Evolutionary conservation across 176 grass and related monocot genomes (phyloP).

Genomic region (Oryza coarctata): DNA sequence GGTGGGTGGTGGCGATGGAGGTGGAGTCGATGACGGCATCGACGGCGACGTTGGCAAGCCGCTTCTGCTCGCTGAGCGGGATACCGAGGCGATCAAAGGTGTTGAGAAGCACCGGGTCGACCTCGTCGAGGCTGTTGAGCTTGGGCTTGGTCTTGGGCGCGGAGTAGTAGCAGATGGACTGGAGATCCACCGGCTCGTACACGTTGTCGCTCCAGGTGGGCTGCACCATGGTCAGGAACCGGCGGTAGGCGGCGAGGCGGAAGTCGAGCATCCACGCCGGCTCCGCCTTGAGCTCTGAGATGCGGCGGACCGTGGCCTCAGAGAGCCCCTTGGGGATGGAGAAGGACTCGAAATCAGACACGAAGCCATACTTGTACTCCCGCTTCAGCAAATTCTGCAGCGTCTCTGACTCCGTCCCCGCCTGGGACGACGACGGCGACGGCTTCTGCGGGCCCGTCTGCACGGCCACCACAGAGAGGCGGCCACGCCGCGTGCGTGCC

Average conservation of each 20-base stretch:
- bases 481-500: conserved; percentile 26
- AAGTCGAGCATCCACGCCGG: conserved; percentile 94
- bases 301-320: conserved; percentile 73
- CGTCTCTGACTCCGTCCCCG: conserved; percentile 55
- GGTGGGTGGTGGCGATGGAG: conserved; percentile 90
- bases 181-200: conserved; percentile 73
- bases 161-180: conserved; percentile 91
- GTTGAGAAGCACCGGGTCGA: conserved; percentile 66
- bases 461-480: conserved; percentile 56
- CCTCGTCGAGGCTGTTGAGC: conserved; percentile 87
- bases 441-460: conserved; percentile 65
- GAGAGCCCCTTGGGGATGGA: conserved; percentile 90
- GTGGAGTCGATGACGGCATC: conserved; percentile 94
- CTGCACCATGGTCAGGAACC: conserved; percentile 72
- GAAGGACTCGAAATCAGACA: conserved; percentile 88
- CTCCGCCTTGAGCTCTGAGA: conserved; percentile 89
- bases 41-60: conserved; percentile 88
- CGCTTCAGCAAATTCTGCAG: conserved; percentile 81
- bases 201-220: conserved; percentile 90
- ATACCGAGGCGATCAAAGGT: conserved; percentile 93
- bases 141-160: conserved; percentile 90
- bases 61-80: conserved; percentile 90
- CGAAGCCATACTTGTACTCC: conserved; percentile 93
- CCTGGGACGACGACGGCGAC: conserved; percentile 30
- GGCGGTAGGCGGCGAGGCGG: conserved; percentile 73